Base-by-base conservation (phyloP, 345 rosid genomes). In the Moricandia arvensis region DNA sequence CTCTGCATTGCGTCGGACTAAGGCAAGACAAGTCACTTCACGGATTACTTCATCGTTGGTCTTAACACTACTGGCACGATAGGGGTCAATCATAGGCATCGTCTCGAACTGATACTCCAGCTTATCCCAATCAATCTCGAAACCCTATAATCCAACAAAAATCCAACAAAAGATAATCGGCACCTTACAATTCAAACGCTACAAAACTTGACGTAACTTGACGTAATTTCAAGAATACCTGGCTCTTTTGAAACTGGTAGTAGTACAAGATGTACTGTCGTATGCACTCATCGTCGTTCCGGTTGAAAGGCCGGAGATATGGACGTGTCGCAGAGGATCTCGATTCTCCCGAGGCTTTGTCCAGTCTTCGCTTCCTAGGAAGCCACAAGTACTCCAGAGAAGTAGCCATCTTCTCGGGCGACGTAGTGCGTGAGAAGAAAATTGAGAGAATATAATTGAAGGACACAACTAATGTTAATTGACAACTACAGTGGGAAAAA, bases 81-180 rank as follows among this genome's bases (percentile, higher is more conserved):
- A 18, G 34, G 49, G 12, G 1, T 62, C 75, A 1, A 62, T 15
- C 10, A 72, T 29, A 72, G 68, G 68, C 33, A 9, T 5, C 4
- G 51, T 51, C 0, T 34, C 53, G 60, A 72, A 72, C 26, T 0
- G 2, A 6, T 21, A 72, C 0, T 62, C 68, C 17, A 72, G 7
- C 16, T 63, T 24, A 35, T 49, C 16, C 75, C 75, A 72, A 62
- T 72, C 69, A 49, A 72, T 72, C 15, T 6, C 62, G 53, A 72
- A 72, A n/a, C 75, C 75, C 75, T 41, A 41, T 60, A 69, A 13
- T 8, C 63, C 11, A 53, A 11, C 63, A 9, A 1, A 15, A 33
- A 53, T 53, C 58, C 58, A 53, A 45, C 53, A 17, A 9, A 34
- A 34, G 6, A n/a, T n/a, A n/a, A n/a, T n/a, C n/a, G n/a, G n/a